These are phyloP conservation scores for Lonicera japonica DNA, from an alignment of 129 eudicot genomes.

Conservation along the genomic window DNA sequence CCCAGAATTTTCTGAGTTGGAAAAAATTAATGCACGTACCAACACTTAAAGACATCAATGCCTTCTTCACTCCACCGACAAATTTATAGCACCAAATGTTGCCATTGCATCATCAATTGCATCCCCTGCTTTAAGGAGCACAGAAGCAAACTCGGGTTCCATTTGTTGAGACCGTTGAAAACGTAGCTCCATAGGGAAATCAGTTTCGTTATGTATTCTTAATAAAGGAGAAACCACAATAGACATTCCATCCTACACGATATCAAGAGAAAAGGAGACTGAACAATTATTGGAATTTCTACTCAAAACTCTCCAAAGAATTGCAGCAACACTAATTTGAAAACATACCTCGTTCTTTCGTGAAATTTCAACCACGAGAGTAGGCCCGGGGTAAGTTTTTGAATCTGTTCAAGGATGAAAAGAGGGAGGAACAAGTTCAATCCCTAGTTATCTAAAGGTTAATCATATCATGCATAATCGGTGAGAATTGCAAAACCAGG, in stretches of 20 bases:
- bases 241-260: conserved; percentile 65
- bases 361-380: conserved; percentile 62
- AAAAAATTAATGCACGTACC: conserved; percentile 42
- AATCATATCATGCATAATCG: not conserved
- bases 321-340: conserved; percentile 5
- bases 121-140: conserved; percentile 57
- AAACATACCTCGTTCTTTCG: conserved; percentile 56
- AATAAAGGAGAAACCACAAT: conserved; percentile 69
- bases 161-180: conserved; percentile 65
- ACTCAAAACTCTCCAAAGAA: not conserved
- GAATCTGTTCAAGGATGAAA: conserved; percentile 46
- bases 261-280: conserved; percentile 11
- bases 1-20: not conserved
- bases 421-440: conserved; percentile 4
- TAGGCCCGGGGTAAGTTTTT: conserved; percentile 79
- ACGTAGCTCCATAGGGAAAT: conserved; percentile 68
- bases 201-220: conserved; percentile 71
- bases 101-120: conserved; percentile 74
- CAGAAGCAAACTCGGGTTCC: conserved; percentile 54
- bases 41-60: conserved; percentile 62
- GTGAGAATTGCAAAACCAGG: not conserved
- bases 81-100: conserved; percentile 69
- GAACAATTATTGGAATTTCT: not conserved
- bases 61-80: conserved; percentile 70
- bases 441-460: not conserved